These are phyloP conservation scores for Globisporangium viniferum DNA, from an alignment of 352 stramenopile species.

Conservation along the genomic window DNA sequence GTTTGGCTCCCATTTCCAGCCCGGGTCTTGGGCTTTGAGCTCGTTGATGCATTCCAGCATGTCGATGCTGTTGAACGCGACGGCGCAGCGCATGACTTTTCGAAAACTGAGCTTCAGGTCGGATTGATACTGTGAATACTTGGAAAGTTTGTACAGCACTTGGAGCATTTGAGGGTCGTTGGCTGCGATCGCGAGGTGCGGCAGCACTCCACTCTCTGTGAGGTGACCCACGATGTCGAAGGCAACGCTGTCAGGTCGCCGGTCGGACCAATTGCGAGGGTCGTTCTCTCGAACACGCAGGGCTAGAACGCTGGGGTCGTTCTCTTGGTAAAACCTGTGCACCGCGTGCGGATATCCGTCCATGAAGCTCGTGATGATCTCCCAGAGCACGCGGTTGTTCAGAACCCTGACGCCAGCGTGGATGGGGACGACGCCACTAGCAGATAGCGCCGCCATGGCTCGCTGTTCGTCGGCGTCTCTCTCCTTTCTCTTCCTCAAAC, in stretches of 20 bases:
- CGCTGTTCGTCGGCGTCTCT: no score
- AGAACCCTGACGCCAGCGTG: no score
- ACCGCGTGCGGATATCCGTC: neutral
- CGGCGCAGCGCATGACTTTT: conserved; percentile 3
- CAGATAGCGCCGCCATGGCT: no score
- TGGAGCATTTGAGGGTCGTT: conserved; percentile 2
- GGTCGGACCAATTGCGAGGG: no score
- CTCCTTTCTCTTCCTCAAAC: no score
- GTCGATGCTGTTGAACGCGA: conserved; percentile 1
- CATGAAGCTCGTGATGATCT: conserved; percentile 1
- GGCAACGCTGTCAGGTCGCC: no score
- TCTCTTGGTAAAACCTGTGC: neutral
- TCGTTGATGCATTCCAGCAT: conserved; percentile 3
- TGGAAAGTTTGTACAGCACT: neutral
- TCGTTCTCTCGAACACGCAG: neutral
- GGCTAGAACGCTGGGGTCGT: neutral
- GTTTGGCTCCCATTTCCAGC: conserved; percentile 4
- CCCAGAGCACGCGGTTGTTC: neutral
- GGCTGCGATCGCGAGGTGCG: conserved; percentile 6
- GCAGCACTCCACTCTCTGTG: neutral
- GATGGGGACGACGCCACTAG: no score
- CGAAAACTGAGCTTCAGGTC: neutral
- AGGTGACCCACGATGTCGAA: neutral
- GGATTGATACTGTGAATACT: neutral
- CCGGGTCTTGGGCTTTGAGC: neutral